Evolutionary conservation across 371 early-diverging fungal genomes (phyloP), one percentile per base, ranked within the genome.

Genomic region (Mucor ambiguus): DNA sequence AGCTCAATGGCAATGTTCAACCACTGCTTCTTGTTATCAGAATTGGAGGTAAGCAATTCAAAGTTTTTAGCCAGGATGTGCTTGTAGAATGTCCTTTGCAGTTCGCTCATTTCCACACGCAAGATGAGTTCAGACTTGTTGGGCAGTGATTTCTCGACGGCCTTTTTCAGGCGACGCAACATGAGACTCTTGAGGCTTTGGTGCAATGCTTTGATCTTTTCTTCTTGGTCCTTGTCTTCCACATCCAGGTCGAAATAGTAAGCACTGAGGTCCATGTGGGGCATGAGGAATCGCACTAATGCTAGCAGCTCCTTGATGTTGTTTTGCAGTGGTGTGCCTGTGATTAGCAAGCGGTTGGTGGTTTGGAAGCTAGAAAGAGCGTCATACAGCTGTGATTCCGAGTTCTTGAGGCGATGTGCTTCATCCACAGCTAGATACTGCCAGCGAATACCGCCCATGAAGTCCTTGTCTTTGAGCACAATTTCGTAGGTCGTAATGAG

Each of bases 1-100:
- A 99, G 89, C 86, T 97, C 96, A 74, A 95, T 97, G 58, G 96
- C 93, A 56, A 98, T 93, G 74, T 98, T 98, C 26, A 95, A 85
- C 85, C 95, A 89, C 70, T 92, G 95, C 81, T 93, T 87, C 78
- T 92, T 95, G 63, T 84, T 89, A 18, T 95, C 96, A 2, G 91
- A 75, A 26, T 94, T 93, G 64, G 88, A 87, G 71, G 90, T 92
- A 4, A 99, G 85, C n/a, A 87, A 91, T 3, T 87, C 90, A 84
- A 95, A 97, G 78, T 98, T 98, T 74, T 93, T 89, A 46, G 96
- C 90, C 59, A 93, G 85, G 61, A 99, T 94, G 70, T 93, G 90
- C 76, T 96, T 96, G 85, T 97, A 97, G 71, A 92, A 93, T 48
- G 92, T 89, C 30, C 92, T 87, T 77, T 98, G 98, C 77, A 95